Conservation (phyloP, 257 asterid genomes). For the Ehretia macrophylla region DNA sequence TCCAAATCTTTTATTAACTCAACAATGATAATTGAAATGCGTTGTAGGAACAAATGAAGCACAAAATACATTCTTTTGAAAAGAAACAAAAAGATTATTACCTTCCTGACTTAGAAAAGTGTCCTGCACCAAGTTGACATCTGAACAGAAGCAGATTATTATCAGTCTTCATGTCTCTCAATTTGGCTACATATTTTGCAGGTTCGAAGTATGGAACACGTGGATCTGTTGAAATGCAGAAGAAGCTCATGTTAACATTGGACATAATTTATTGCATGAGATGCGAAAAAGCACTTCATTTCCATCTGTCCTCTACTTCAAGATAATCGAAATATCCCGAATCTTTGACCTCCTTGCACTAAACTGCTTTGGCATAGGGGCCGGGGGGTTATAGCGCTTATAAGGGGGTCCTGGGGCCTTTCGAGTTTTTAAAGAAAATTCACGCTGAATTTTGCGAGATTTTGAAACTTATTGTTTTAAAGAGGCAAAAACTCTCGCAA, state of each 20-base stretch:
- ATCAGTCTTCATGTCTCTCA: slow-evolving; percentile 82
- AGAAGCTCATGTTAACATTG: neutral
- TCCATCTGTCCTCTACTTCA: neutral
- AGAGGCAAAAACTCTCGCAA: too few relatives aligned
- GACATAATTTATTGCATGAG: neutral
- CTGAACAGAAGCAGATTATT: slow-evolving; percentile 67
- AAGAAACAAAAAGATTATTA: slow-evolving; percentile 14
- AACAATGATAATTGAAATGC: neutral
- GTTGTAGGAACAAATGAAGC: neutral
- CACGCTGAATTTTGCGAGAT: too few relatives aligned
- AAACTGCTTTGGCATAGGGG: too few relatives aligned
- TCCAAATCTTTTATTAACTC: too few relatives aligned
- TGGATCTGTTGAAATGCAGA: slow-evolving; percentile 48
- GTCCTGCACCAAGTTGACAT: slow-evolving; percentile 95
- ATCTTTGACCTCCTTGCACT: too few relatives aligned
- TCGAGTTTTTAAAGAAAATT: too few relatives aligned
- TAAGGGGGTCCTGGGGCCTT: too few relatives aligned
- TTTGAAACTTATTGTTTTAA: too few relatives aligned
- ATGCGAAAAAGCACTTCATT: neutral
- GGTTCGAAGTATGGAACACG: slow-evolving; percentile 92
- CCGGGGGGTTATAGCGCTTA: too few relatives aligned
- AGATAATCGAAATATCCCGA: neutral
- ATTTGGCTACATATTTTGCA: slow-evolving; percentile 87
- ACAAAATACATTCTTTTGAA: slow-evolving; percentile 6
- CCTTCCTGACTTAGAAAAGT: slow-evolving; percentile 97